Evolutionary conservation across 495 filamentous ascomycete genomes (phyloP), one percentile per base, ranked within the genome.

Genomic region (Penicillium dipodomyicola): DNA sequence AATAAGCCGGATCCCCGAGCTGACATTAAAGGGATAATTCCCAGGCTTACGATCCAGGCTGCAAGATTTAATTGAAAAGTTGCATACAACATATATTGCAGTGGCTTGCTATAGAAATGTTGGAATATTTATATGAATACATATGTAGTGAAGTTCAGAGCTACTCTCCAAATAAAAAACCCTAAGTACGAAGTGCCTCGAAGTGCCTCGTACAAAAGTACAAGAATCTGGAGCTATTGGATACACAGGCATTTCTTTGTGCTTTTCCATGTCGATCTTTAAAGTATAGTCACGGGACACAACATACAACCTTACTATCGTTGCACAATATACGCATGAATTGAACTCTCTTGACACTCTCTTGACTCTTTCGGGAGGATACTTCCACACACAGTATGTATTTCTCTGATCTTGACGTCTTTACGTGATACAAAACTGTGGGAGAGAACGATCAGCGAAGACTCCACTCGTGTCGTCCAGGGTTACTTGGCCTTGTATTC

Each of bases 401-500:
- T 35, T 37, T 6, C 33, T 15, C 14, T 15, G 5, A 37, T 37
- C 35, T 39, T n/a, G 35, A 25, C 22, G 14, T 45, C 7, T 27
- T 23, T 45, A 25, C 45, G 44, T 30, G 33, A 47, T 10, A 30
- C 4, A 17, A 32, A 29, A 17, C 27, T 15, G 27, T 33, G 22
- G 25, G 17, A 30, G 37, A 41, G 15, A 30, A n/a, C 37, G 30
- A 46, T 46, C 52, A 54, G 6, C 52, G 19, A 12, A 35, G 50
- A 4, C 30, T 54, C 52, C 52, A 54, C 52, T 27, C 11, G 17
- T n/a, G 29, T 51, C n/a, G 17, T 44, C 39, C 51, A 35, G 12
- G 39, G 20, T 35, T 35, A 46, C 42, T 39, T 46, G 29, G 22
- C 52, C 23, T 10, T 30, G 50, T 46, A 20, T 11, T 17, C 29